Evolutionary conservation across 208 protist genomes (phyloP), one percentile per base, ranked within the genome.

Genomic region (Leishmania lainsoni): DNA sequence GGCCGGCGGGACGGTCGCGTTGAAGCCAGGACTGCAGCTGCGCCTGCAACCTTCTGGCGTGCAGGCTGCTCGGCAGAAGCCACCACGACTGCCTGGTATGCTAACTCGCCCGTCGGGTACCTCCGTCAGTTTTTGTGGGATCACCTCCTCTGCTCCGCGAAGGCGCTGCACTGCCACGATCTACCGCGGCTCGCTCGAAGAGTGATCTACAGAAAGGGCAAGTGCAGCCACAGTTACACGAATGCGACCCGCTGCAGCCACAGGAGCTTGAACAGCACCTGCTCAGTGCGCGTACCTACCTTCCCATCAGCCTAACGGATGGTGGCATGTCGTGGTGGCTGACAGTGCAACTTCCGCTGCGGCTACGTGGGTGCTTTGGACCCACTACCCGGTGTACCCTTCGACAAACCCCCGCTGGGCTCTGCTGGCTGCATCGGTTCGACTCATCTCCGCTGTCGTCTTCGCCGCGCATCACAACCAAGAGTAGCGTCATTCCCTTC

Each of bases 311-410:
- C 54, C 52, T 88, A 16, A 79, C 75, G 0, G 85, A 88, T 42
- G 81, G 70, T 48, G 85, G 85, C 12, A 88, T 88, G 85, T 85
- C 85, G 76, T 88, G 85, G 81, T 86, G 82, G 78, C 35, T 85
- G 48, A 45, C 81, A 6, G 75, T 83, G 35, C 75, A 83, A 76
- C 75, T 88, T 52, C 79, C 82, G 42, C 82, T 80, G 70, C 82
- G 82, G 9, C 82, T 86, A 39, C 82, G 82, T n/a, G 82, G 82
- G 22, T 86, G 82, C 73, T 86, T 86, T 45, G 82, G 82, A 45
- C 51, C 35, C 56, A 86, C 82, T 3, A 86, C 74, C 39, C 77
- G 42, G 20, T 75, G 78, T 78, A 82, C 82, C 6, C 75, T 86
- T 45, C 71, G 65, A 6, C 78, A 79, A 12, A 82, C 82, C 35